These are phyloP conservation scores for Medakamo hakoo DNA, from an alignment of 139 green algal genomes.

Conservation along the genomic window DNA sequence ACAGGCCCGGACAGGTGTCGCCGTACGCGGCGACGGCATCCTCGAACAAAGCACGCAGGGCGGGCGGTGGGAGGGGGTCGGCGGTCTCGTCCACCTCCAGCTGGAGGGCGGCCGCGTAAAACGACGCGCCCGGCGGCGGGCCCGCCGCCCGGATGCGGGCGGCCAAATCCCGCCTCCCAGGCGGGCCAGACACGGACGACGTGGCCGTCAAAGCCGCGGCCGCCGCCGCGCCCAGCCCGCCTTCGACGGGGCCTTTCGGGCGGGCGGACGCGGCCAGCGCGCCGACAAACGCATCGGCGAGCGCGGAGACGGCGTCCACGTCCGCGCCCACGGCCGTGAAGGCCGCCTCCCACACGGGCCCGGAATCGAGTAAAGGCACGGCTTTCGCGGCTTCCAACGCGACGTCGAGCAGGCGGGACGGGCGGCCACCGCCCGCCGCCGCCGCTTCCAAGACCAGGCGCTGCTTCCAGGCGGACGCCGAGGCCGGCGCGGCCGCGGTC, in stretches of 20 bases:
- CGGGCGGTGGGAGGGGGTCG: background rate
- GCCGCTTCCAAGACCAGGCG: slow-evolving; percentile 20
- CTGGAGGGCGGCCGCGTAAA: slow-evolving; percentile 31
- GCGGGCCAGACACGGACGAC: slow-evolving; percentile 11
- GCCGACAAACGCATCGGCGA: no score
- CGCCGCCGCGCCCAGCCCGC: slow-evolving; percentile 32
- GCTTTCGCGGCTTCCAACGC: background rate
- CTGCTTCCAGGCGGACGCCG: slow-evolving; percentile 17
- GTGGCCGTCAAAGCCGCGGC: slow-evolving; percentile 10
- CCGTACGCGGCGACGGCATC: slow-evolving; percentile 32
- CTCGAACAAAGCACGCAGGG: slow-evolving; percentile 4
- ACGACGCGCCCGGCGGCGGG: slow-evolving; percentile 34
- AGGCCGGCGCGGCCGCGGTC: slow-evolving; percentile 11
- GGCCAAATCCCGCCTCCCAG: slow-evolving; percentile 28
- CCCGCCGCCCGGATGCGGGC: slow-evolving; percentile 22
- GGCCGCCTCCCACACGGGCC: background rate
- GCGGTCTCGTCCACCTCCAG: slow-evolving; percentile 21
- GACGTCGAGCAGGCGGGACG: background rate
- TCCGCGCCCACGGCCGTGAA: background rate
- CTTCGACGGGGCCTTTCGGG: slow-evolving; percentile 8
- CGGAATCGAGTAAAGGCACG: background rate
- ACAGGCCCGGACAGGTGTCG: slow-evolving; percentile 25
- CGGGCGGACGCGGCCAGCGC: no score
- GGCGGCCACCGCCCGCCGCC: background rate
- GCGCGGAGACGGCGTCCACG: background rate